A percentile compares a stretch with the other conserved stretches of the same genome.
These are phyloP conservation scores for Thermochaetoides thermophila DNA, from an alignment of 495 filamentous ascomycete species.

Conservation along the genomic window DNA sequence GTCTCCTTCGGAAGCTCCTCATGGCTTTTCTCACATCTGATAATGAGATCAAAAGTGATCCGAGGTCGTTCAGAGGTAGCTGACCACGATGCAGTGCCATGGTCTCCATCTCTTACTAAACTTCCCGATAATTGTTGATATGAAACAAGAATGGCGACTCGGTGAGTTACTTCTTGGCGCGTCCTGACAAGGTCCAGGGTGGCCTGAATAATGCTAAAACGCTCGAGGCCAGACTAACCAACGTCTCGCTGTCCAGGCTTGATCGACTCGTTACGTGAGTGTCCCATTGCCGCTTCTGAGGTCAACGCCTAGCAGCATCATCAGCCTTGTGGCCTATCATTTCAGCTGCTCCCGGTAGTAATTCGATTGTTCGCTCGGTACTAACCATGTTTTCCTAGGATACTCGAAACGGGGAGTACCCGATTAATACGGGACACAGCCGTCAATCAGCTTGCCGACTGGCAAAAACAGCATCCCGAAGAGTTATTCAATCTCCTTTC, in stretches of 20 bases:
- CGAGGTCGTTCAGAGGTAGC: no score
- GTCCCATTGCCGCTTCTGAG: constrained; percentile 5
- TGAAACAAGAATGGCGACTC: constrained; percentile 38
- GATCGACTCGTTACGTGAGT: constrained; percentile 91
- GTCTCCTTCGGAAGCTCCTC: no score
- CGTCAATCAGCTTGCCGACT: constrained; percentile 88
- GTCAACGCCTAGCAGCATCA: no score
- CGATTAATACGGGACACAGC: constrained; percentile 89
- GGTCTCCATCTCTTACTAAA: constrained; percentile 6
- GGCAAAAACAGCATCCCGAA: constrained; percentile 93
- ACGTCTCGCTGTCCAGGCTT: constrained; percentile 41
- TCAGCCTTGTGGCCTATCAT: no score
- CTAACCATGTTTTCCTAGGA: constrained; percentile 36
- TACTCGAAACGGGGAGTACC: constrained; percentile 93
- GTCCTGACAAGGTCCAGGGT: not conserved
- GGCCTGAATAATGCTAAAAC: no score
- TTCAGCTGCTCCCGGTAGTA: not conserved
- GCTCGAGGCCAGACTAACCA: no score
- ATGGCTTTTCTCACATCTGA: no score
- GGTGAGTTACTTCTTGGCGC: constrained; percentile 21
- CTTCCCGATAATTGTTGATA: constrained; percentile 12
- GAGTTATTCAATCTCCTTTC: constrained; percentile 94
- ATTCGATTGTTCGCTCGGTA: not conserved
- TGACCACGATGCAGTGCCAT: constrained; percentile 15
- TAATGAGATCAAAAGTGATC: constrained; percentile 1